Conservation (phyloP, 148 eudicot genomes). For the Chenopodium formosanum region DNA sequence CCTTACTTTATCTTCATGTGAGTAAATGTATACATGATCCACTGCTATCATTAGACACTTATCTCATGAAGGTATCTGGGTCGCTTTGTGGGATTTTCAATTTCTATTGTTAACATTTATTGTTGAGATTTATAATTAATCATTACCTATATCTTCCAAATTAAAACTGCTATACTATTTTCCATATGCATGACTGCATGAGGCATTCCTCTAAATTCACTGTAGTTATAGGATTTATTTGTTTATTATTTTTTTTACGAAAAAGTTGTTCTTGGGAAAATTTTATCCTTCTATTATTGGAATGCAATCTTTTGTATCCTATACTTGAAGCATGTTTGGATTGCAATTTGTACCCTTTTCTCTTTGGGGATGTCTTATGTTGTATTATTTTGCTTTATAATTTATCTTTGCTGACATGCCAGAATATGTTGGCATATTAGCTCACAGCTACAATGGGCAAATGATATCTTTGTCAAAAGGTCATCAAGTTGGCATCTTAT, state of each 20-base stretch:
- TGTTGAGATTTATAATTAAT: neutral
- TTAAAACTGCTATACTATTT: neutral
- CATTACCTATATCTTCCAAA: neutral
- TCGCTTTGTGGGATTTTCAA: neutral
- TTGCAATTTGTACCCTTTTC: too few species aligned
- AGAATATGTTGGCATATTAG: slow-evolving; percentile 30
- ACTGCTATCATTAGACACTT: neutral
- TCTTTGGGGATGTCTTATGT: neutral
- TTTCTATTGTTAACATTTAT: too few species aligned
- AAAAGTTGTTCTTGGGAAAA: too few species aligned
- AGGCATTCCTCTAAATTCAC: neutral
- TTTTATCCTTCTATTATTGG: too few species aligned
- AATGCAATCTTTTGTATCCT: too few species aligned
- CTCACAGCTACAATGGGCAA: slow-evolving; percentile 26
- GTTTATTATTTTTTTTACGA: too few species aligned
- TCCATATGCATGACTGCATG: neutral
- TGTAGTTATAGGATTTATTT: neutral
- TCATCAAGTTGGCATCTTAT: slow-evolving; percentile 32
- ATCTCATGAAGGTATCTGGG: neutral
- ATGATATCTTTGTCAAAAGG: slow-evolving; percentile 26
- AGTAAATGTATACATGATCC: neutral
- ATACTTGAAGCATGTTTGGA: too few species aligned
- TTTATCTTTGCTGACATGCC: slow-evolving; percentile 21
- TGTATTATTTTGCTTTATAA: neutral
- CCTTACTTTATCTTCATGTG: neutral